A percentile compares a stretch with the other conserved stretches of the same genome.
Conservation (phyloP, 371 early-diverging fungal genomes). For the Mucor irregularis region DNA sequence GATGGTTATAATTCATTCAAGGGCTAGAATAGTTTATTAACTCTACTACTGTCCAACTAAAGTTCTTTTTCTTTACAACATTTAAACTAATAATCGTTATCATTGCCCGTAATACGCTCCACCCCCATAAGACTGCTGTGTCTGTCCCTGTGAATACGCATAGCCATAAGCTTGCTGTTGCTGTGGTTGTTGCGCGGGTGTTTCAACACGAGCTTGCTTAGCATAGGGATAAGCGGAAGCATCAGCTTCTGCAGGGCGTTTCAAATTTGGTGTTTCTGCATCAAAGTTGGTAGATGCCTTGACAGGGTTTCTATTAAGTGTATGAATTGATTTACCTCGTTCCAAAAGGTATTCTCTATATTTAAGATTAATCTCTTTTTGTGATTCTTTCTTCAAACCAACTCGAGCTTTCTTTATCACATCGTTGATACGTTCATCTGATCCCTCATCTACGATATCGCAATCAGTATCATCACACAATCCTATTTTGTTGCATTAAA, state of each 20-base stretch:
- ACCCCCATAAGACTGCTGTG: too few species aligned
- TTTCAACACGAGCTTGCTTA: constrained; percentile 22
- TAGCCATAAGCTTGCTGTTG: neutral
- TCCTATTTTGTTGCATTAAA: neutral
- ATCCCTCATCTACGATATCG: constrained; percentile 26
- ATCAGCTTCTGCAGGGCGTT: constrained; percentile 9
- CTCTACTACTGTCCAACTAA: too few species aligned
- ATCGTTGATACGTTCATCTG: constrained; percentile 33
- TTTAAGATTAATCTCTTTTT: constrained; percentile 44
- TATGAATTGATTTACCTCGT: constrained; percentile 31
- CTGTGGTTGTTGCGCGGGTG: constrained; percentile 1
- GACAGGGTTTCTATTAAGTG: constrained; percentile 15
- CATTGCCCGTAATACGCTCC: too few species aligned
- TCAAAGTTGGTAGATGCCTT: constrained; percentile 3
- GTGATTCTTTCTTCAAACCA: constrained; percentile 40
- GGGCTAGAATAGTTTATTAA: too few species aligned
- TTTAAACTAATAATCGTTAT: too few species aligned
- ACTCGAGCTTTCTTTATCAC: constrained; percentile 51
- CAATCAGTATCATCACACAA: neutral
- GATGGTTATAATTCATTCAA: too few species aligned
- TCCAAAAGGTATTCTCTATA: constrained; percentile 57
- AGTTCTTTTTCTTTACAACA: too few species aligned
- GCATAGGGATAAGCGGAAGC: neutral
- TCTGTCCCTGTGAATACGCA: neutral
- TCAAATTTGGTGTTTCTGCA: constrained; percentile 2